These are phyloP conservation scores for Gastrolobium villosum DNA, from an alignment of 306 rosid species.

Conservation along the genomic window DNA sequence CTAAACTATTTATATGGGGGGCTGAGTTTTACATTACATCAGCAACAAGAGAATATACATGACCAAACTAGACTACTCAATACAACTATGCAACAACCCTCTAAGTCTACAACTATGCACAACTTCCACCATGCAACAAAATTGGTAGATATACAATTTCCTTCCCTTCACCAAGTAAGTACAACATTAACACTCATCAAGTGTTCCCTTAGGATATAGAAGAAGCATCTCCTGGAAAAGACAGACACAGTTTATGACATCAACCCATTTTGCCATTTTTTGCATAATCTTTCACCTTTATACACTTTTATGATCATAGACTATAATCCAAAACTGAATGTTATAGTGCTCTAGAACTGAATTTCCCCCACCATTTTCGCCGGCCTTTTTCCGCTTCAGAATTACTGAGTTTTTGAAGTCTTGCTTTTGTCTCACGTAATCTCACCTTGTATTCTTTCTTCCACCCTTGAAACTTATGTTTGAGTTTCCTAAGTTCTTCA, in stretches of 20 bases:
- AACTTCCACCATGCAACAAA: constrained; percentile 58
- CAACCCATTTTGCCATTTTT: constrained; percentile 38
- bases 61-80: constrained; percentile 56
- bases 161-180: constrained; percentile 51
- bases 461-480: constrained; percentile 77
- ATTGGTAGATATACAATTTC: constrained; percentile 60
- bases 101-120: constrained; percentile 67
- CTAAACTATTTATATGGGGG: constrained; percentile 49
- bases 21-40: constrained; percentile 48
- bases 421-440: constrained; percentile 69
- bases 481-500: constrained; percentile 76
- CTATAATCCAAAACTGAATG: constrained; percentile 39
- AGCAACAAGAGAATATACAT: constrained; percentile 59
- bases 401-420: constrained; percentile 60
- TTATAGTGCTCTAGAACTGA: constrained; percentile 59
- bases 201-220: constrained; percentile 40
- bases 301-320: constrained; percentile 35
- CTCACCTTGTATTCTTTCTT: constrained; percentile 88
- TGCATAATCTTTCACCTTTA: constrained; percentile 41
- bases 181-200: constrained; percentile 26
- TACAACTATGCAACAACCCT: constrained; percentile 56
- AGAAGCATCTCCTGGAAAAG: constrained; percentile 43
- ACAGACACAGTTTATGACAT: constrained; percentile 41
- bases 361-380: constrained; percentile 89
- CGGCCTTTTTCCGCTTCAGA: constrained; percentile 68